Percentiles rank a stretch among this genome's conserved stretches.
Evolutionary conservation across 768 basidiomycete species (phyloP).

Genomic region (Strobilomyces confusus): DNA sequence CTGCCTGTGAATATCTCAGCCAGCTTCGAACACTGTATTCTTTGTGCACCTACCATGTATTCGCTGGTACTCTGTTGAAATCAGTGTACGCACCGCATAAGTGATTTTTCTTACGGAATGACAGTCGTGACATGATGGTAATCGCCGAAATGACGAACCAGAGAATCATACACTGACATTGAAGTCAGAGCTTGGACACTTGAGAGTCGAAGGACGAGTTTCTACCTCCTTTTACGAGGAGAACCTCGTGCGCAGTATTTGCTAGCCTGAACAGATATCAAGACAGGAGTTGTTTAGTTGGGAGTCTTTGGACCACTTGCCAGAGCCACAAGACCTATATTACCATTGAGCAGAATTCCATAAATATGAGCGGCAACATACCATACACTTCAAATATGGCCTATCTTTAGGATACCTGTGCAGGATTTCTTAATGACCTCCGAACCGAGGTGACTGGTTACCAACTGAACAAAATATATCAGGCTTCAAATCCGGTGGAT

Average conservation of each 20-base stretch:
- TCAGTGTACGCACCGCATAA: neutral
- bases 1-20: neutral
- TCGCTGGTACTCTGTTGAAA: neutral
- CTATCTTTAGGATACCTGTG: neutral
- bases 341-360: neutral
- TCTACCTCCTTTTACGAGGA: conserved; percentile 4
- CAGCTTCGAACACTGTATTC: neutral
- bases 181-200: neutral
- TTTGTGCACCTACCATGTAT: conserved; percentile 1
- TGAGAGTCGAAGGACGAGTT: neutral
- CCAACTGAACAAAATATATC: neutral
- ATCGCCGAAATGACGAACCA: neutral
- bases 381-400: neutral
- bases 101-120: neutral
- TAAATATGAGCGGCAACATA: neutral
- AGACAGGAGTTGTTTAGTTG: neutral
- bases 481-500: neutral
- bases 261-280: neutral
- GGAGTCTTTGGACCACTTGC: neutral
- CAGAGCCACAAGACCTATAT: neutral
- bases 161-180: conserved; percentile 1
- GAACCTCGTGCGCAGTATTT: neutral
- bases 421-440: neutral
- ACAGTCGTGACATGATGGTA: neutral
- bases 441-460: neutral